Base-by-base conservation (phyloP, 768 basidiomycete genomes). In the Pholiota conissans region DNA sequence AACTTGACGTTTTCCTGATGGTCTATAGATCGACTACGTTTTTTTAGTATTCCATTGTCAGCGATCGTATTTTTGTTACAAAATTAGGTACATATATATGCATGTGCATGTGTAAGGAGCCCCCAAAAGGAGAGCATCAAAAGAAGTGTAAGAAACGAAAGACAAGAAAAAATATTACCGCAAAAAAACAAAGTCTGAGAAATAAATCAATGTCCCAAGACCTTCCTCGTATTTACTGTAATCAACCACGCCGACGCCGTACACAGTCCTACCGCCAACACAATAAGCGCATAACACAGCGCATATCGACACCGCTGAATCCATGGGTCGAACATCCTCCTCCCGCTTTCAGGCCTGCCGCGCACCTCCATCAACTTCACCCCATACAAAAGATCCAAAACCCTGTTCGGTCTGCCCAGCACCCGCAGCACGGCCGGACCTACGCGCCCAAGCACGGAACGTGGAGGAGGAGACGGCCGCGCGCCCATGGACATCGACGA, bases 311-410 rank as follows among this genome's bases (percentile, higher is more conserved):
- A 72, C 73, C 87, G 67, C 78, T 87, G 74, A 68, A 78, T 73
- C 85, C 83, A 73, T 66, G 87, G 66, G 78, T 90, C 72, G 74
- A 80, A 72, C 81, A 82, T 76, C 58, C 78, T 70, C 52, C 78
- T 63, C 34, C 72, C 70, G n/a, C 73, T 74, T 59, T 82, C 80
- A 14, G 75, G 73, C 22, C 77, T 69, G 2, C 79, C 79, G 6
- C 76, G 68, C 7, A 81, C 77, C 50, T 79, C 75, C 32, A 61
- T 64, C 42, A 78, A 64, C 62, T 75, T 76, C 37, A 79, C 76
- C 2, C 76, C 79, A 56, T 80, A 78, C 34, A 80, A 55, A 51
- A 74, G 71, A 61, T 81, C 77, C 42, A 81, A 69, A 29, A 78
- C 49, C 48, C 74, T 59, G 55, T 83, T 77, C 66, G 87, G 66